A percentile compares a stretch with the other conserved stretches of the same genome.
These are phyloP conservation scores for Pseudomassariella vexata DNA, from an alignment of 2,329 filamentous ascomycete genomes.

Conservation along the genomic window DNA sequence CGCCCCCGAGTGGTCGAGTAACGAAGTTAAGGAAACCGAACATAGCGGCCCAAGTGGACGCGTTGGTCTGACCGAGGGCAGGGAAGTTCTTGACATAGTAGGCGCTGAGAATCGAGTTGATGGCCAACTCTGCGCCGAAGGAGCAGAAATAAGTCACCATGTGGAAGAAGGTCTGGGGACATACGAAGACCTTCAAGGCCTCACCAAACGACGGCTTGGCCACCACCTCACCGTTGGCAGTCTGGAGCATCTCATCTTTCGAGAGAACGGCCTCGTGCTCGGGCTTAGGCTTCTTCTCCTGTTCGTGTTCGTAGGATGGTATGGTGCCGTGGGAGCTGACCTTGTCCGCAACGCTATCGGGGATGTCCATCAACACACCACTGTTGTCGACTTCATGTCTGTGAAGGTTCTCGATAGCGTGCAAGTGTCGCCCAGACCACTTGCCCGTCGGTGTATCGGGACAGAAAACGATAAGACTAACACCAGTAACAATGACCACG, in stretches of 20 bases:
- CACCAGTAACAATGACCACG: slow-evolving; percentile 60
- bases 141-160: slow-evolving; percentile 55
- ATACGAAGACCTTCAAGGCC: slow-evolving; percentile 37
- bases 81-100: slow-evolving; percentile 59
- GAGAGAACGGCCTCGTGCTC: slow-evolving; percentile 42
- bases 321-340: slow-evolving; percentile 28
- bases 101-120: slow-evolving; percentile 53
- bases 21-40: slow-evolving; percentile 70
- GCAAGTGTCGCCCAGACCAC: slow-evolving; percentile 67
- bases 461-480: slow-evolving; percentile 67
- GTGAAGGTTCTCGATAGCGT: slow-evolving; percentile 46
- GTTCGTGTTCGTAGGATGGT: slow-evolving; percentile 36
- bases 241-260: slow-evolving; percentile 46
- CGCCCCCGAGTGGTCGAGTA: slow-evolving; percentile 61
- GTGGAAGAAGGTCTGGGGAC: slow-evolving; percentile 50
- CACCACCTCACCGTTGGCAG: slow-evolving; percentile 45
- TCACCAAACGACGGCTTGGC: slow-evolving; percentile 51
- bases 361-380: slow-evolving; percentile 44
- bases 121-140: slow-evolving; percentile 57
- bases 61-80: slow-evolving; percentile 46
- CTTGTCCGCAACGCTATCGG: slow-evolving; percentile 41
- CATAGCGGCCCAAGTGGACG: slow-evolving; percentile 63
- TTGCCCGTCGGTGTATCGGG: slow-evolving; percentile 78
- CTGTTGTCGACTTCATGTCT: slow-evolving; percentile 33
- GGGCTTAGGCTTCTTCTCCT: slow-evolving; percentile 30